Conservation (phyloP, 1,284 basidiomycete species). For the Papiliotrema fonsecae region DNA sequence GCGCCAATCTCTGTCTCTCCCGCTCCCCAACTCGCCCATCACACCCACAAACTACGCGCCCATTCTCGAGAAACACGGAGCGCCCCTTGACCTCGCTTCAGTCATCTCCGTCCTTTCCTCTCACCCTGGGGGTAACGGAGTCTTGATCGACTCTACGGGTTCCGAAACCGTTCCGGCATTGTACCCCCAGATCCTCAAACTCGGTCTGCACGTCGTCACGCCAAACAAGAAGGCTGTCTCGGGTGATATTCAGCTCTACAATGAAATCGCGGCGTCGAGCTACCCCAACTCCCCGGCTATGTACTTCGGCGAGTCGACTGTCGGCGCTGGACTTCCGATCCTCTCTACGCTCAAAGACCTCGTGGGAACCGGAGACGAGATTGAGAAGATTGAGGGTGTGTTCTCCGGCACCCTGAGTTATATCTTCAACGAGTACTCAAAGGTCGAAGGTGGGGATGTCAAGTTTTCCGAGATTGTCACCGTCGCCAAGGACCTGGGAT, state of each 20-base stretch:
- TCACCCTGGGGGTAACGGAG: slow-evolving; percentile 57
- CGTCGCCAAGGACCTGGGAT: slow-evolving; percentile 84
- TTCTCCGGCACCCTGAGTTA: slow-evolving; percentile 91
- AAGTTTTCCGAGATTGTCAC: slow-evolving; percentile 85
- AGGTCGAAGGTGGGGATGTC: slow-evolving; percentile 41
- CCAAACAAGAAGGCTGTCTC: slow-evolving; percentile 98
- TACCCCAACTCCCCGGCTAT: slow-evolving; percentile 55
- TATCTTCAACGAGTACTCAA: slow-evolving; percentile 96
- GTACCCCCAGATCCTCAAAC: slow-evolving; percentile 76
- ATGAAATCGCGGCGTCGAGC: slow-evolving; percentile 58
- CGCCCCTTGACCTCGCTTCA: slow-evolving; percentile 48
- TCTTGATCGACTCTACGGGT: slow-evolving; percentile 91
- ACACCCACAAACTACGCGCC: slow-evolving; percentile 48
- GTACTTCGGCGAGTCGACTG: slow-evolving; percentile 87
- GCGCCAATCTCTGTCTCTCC: slow-evolving; percentile 59
- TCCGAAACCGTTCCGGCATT: slow-evolving; percentile 73
- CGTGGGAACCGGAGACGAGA: slow-evolving; percentile 83
- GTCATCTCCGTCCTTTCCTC: slow-evolving; percentile 46
- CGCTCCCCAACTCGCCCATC: slow-evolving; percentile 45
- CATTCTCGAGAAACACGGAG: slow-evolving; percentile 42
- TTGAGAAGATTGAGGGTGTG: slow-evolving; percentile 56
- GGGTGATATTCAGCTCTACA: slow-evolving; percentile 65
- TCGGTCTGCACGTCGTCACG: slow-evolving; percentile 83
- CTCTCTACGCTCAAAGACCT: slow-evolving; percentile 88
- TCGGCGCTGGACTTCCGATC: slow-evolving; percentile 92